Base-by-base conservation (phyloP, 2,329 filamentous ascomycete species). In the Penicillium sp. region DNA sequence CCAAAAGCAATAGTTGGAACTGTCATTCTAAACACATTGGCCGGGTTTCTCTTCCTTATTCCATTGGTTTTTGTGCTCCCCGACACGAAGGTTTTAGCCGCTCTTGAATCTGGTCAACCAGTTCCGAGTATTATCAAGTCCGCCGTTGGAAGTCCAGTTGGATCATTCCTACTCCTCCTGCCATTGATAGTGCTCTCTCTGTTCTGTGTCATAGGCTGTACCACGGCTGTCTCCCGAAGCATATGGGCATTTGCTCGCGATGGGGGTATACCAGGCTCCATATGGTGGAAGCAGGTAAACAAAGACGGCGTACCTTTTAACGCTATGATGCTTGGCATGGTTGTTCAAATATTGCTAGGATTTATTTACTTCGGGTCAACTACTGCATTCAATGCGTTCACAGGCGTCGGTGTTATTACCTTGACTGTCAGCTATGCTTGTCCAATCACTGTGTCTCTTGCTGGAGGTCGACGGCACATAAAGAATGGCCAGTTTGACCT, bases 341-440 rank as follows among this genome's bases (percentile, higher is more conserved):
- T 80, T 0, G 83, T 92, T 49, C 86, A 89, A 70, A 88, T 85
- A 64, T 74, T 90, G 19, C 81, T 91, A 0, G 89, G 88, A 0
- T 81, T 89, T 58, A 90, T 91, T 70, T 91, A 89, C 76, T 90
- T 92, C 63, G 89, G 89, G 19, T 89, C 85, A 2, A 82, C 83
- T 0, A 86, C 88, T 0, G 89, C 89, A 0, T 92, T 92, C 77
- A 88, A 87, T 76, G 86, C 84, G n/a, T 91, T 91, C 72, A 91
- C 89, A 0, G 88, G 89, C 33, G 87, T 90, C 0, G 89, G 88
- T 1, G 91, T 88, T 8, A 90, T 91, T 69, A 90, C 87, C 60
- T 81, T 91, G 0, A 90, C 87, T 0, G 78, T 86, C 39, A 83
- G 86, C 49, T 91, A 90, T 67, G 86, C 84, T 31, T 79, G 79